These are phyloP conservation scores for Phytophthora aleatoria DNA, from an alignment of 352 stramenopile species.

Conservation along the genomic window DNA sequence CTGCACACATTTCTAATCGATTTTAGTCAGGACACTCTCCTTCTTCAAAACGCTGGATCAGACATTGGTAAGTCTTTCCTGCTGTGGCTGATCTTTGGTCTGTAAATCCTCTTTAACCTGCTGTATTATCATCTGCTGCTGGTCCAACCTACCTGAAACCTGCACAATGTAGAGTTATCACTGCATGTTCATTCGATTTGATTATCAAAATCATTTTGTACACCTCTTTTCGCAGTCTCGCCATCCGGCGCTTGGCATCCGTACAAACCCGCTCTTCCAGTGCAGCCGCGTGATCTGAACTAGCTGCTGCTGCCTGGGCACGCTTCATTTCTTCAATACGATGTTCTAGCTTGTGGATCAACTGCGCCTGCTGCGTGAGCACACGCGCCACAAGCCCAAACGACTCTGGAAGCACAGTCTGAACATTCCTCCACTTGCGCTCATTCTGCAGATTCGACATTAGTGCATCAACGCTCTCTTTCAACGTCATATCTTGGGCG, in stretches of 20 bases:
- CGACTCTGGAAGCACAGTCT: slow-evolving; percentile 47
- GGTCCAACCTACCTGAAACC: slow-evolving; percentile 23
- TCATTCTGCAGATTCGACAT: slow-evolving; percentile 39
- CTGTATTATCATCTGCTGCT: slow-evolving; percentile 10
- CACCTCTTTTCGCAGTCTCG: slow-evolving; percentile 29
- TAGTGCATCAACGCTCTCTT: neutral
- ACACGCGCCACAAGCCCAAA: slow-evolving; percentile 47
- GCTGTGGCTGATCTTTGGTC: slow-evolving; percentile 1
- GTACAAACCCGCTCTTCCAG: slow-evolving; percentile 22
- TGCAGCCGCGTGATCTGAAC: neutral
- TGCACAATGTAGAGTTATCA: slow-evolving; percentile 3
- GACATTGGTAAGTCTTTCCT: slow-evolving; percentile 6
- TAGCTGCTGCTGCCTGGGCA: neutral
- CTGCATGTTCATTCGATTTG: neutral
- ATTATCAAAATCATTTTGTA: neutral
- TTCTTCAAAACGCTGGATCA: neutral
- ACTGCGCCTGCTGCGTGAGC: slow-evolving; percentile 40
- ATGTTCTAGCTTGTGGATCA: slow-evolving; percentile 28
- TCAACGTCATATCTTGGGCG: neutral
- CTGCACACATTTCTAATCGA: slow-evolving; percentile 12
- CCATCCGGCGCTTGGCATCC: slow-evolving; percentile 11
- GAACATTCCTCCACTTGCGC: slow-evolving; percentile 70
- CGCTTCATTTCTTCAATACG: slow-evolving; percentile 28
- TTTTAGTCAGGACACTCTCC: neutral
- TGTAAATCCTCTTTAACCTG: slow-evolving; percentile 1